Evolutionary conservation across 352 stramenopile species (phyloP), one percentile per base, ranked within the genome.

Genomic region (Pythium sukuiense): DNA sequence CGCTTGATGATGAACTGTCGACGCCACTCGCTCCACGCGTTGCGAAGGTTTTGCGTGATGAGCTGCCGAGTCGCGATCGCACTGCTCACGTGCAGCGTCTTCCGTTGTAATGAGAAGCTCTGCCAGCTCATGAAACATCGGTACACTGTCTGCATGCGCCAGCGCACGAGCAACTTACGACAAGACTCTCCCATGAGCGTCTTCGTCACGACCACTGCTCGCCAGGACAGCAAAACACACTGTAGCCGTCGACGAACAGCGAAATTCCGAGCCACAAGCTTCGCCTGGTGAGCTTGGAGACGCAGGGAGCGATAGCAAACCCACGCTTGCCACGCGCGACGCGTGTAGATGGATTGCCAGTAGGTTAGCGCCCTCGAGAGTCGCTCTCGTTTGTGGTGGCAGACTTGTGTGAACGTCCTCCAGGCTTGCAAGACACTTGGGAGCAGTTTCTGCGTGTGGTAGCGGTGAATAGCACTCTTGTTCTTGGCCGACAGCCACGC

Each of bases 101-200:
- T 66, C 41, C 46, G 49, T 3, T 52, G 50, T 1, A 68, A 60
- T 2, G 49, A 11, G 20, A 50, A 37, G 9, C 24, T 30, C 0
- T 69, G 45, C 74, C 74, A 81, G 12, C 41, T 35, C 9, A 37
- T 29, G 55, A 87, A 83, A 54, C 80, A 85, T 8, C 63, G 74
- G 52, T 75, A 79, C 1, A 29, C 62, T 16, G 65, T 80, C 16
- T 80, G 72, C 62, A 83, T 46, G 53, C 71, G 67, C 80, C 80
- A 87, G 6, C 68, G 67, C 2, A 63, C 52, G 2, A 87, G 12
- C 6, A 83, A 1, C 4, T 68, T 68, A 0, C 66, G 68, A 24
- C 71, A 74, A 0, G 27, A 52, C 30, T 58, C 50, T 0, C 35
- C 30, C 33, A 69, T n/a, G 5, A 48, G 26, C 27, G 29, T 46